phyloP scores from a whole-genome alignment of 2,329 filamentous ascomycete genomes.

The Penicillium sp. region DNA sequence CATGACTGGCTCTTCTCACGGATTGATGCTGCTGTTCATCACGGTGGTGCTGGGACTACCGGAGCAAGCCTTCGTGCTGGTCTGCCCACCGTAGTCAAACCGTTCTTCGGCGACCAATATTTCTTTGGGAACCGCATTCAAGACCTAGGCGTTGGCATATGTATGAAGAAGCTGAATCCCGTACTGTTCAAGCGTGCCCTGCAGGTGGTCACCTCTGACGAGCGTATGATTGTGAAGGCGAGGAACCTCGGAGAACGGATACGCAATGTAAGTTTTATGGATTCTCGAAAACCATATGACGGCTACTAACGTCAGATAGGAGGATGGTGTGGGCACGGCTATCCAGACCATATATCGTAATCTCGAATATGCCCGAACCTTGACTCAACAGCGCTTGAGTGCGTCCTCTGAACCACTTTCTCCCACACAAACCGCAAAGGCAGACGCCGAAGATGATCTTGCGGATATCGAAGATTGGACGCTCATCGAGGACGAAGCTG shows the following conservation, averaged over 20 bases:
- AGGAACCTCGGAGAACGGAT: slow-evolving; percentile 83
- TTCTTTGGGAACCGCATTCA: slow-evolving; percentile 92
- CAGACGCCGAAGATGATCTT: slow-evolving; percentile 53
- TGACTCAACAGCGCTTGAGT: slow-evolving; percentile 69
- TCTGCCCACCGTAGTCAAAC: slow-evolving; percentile 90
- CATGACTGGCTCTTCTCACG: slow-evolving; percentile 97
- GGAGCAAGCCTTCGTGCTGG: slow-evolving; percentile 90
- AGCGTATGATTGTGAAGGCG: slow-evolving; percentile 90
- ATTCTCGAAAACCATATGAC: background rate
- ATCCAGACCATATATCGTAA: slow-evolving; percentile 95
- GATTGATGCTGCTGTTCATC: slow-evolving; percentile 92
- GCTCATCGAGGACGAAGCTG: slow-evolving; percentile 72
- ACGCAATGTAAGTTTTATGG: slow-evolving; percentile 67
- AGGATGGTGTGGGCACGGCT: slow-evolving; percentile 86
- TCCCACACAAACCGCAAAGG: slow-evolving; percentile 40
- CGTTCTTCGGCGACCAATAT: slow-evolving; percentile 97
- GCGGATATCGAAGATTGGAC: slow-evolving; percentile 87
- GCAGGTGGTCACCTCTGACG: slow-evolving; percentile 88
- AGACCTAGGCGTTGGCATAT: slow-evolving; percentile 89
- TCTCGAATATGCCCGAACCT: slow-evolving; percentile 84
- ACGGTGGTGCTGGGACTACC: slow-evolving; percentile 93
- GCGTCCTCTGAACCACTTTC: slow-evolving; percentile 42
- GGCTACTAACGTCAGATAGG: slow-evolving; percentile 57
- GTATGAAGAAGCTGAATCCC: slow-evolving; percentile 87
- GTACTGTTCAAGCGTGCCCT: slow-evolving; percentile 82